Evolutionary conservation across 2,329 filamentous ascomycete genomes (phyloP), one percentile per base, ranked within the genome.

Genomic region (Cladophialophora yegresii): DNA sequence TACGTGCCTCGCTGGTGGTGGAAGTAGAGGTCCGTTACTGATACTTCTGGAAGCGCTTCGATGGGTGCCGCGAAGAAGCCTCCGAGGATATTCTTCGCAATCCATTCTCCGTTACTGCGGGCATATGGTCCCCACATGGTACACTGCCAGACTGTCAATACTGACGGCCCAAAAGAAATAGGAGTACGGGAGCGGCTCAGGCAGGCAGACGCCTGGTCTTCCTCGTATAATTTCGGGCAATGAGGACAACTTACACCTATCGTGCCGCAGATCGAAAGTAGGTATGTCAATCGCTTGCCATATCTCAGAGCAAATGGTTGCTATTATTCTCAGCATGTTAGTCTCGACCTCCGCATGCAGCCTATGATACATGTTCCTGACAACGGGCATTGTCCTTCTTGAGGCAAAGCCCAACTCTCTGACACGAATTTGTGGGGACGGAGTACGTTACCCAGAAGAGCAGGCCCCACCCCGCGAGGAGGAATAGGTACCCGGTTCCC

Each of bases 1-100:
- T 70, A 70, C 7, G 54, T 60, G 26, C 69, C 69, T 45, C 69
- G 45, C 64, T 71, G 57, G 47, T 71, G 69, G 7, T 64, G 62
- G 50, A 71, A 71, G 63, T 78, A 80, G 68, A 81, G 72, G 61
- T 82, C 80, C 0, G 79, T 76, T 2, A 82, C 75, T 2, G 77
- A 79, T 12, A 81, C 77, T 67, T 82, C 82, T 8, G 77, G 77
- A 9, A 84, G 70, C 5, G 78, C 78, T 67, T 83, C 82, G n/a
- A 82, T 78, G 0, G 82, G 81, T 1, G 81, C 77, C 13, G 74
- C 76, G 36, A 81, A 78, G 65, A 83, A 79, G 0, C 81, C 81
- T 53, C 79, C 77, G 0, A 84, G 66, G 23, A 83, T 75, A 53
- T 79, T 78, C 65, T 78, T 78, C 4, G 79, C 80, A 30, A 79